These are phyloP conservation scores for Peronospora farinosa DNA, from an alignment of 352 stramenopile genomes.

Conservation along the genomic window DNA sequence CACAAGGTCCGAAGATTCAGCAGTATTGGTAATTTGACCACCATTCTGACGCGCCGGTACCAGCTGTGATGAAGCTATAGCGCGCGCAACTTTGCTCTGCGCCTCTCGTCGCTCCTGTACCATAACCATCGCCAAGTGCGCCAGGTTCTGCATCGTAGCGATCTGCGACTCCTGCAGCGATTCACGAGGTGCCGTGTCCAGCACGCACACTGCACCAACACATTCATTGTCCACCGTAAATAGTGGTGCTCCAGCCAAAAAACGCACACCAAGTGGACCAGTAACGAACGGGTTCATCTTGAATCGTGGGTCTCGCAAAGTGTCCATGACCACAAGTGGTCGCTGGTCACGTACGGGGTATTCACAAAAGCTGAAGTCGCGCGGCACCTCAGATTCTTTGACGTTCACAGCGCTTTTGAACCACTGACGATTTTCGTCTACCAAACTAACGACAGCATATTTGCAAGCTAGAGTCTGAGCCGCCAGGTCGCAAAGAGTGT, in stretches of 20 bases:
- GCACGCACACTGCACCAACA: constrained; percentile 69
- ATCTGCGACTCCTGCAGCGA: constrained; percentile 66
- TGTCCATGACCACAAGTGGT: constrained; percentile 86
- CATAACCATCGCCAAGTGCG: constrained; percentile 82
- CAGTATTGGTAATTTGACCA: constrained; percentile 12
- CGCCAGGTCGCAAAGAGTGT: constrained; percentile 72
- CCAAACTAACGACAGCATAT: constrained; percentile 78
- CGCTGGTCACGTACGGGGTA: constrained; percentile 66
- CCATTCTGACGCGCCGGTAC: constrained; percentile 28
- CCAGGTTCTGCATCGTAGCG: constrained; percentile 80
- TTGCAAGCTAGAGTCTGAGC: constrained; percentile 71
- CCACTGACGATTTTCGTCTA: constrained; percentile 93
- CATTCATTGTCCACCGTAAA: constrained; percentile 79
- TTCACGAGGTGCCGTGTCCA: constrained; percentile 66
- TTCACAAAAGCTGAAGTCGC: constrained; percentile 83
- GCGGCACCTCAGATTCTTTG: constrained; percentile 64
- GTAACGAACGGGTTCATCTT: constrained; percentile 85
- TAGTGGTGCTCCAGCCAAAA: constrained; percentile 90
- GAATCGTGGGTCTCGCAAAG: constrained; percentile 85
- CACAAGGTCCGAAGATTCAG: constrained; percentile 60
- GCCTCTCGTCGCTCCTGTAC: constrained; percentile 77
- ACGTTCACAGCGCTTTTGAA: constrained; percentile 89
- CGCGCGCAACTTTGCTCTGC: constrained; percentile 42
- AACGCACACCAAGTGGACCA: constrained; percentile 86
- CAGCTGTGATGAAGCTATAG: constrained; percentile 43